These are phyloP conservation scores for Daldinia grandis DNA, from an alignment of 495 filamentous ascomycete genomes.

Conservation along the genomic window DNA sequence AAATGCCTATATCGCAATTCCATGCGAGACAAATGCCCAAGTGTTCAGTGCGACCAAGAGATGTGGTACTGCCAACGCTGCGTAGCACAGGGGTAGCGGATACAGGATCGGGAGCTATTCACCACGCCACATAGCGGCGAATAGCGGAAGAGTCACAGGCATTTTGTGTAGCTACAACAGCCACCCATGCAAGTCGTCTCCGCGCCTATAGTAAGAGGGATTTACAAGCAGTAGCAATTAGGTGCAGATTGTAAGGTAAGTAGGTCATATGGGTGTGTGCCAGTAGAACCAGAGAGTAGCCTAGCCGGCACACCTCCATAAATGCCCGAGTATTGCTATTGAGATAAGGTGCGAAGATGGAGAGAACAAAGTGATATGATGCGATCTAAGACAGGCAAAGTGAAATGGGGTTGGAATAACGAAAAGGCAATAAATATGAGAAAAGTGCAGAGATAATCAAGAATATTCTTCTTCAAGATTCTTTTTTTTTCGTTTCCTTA, in stretches of 20 bases:
- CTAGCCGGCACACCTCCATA: slow-evolving; percentile 30
- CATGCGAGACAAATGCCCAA: slow-evolving; percentile 44
- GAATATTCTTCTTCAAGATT: not conserved
- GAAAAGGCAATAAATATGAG: not conserved
- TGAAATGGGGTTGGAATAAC: slow-evolving; percentile 6
- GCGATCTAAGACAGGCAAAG: slow-evolving; percentile 7
- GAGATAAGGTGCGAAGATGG: slow-evolving; percentile 21
- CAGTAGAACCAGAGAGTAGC: slow-evolving; percentile 33
- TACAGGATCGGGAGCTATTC: slow-evolving; percentile 54
- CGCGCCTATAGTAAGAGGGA: slow-evolving; percentile 35
- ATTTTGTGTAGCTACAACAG: slow-evolving; percentile 43
- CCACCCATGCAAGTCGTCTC: slow-evolving; percentile 43
- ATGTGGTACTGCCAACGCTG: slow-evolving; percentile 56
- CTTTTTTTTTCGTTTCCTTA: not conserved
- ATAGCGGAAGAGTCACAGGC: slow-evolving; percentile 37
- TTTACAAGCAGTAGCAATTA: slow-evolving; percentile 34
- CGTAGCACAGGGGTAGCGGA: slow-evolving; percentile 53
- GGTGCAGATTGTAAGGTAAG: slow-evolving; percentile 39
- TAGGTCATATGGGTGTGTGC: slow-evolving; percentile 19
- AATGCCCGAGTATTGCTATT: slow-evolving; percentile 27
- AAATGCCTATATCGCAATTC: slow-evolving; percentile 46
- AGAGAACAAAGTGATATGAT: slow-evolving; percentile 6
- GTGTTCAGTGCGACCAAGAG: slow-evolving; percentile 53
- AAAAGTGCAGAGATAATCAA: not conserved
- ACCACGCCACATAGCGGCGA: slow-evolving; percentile 47